Base-by-base conservation (phyloP, 2,329 filamentous ascomycete species). In the Penicillium italicum region DNA sequence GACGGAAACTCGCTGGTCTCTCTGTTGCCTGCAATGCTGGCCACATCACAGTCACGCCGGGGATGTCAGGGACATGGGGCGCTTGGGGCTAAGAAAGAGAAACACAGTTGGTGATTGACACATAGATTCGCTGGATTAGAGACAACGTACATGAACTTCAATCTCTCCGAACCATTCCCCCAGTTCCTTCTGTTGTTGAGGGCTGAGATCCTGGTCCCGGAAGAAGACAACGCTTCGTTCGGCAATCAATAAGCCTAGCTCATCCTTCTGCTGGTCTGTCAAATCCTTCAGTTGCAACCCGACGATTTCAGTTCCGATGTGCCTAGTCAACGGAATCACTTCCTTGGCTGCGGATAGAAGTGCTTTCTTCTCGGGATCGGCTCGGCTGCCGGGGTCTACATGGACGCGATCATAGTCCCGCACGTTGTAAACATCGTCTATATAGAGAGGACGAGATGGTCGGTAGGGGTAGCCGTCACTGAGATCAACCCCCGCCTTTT, bases 381-480 rank as follows among this genome's bases (percentile, higher is more conserved):
- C 88, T 40, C 86, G 80, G 1, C 82, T 78, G 3, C 85, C 85
- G 0, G 84, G 80, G 48, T 90, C 87, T 11, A 81, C 63, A 53
- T 87, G 79, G 18, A 75, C 70, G 26, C 80, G 80, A 58, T 80
- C 81, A 55, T 80, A 70, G 68, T 82, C 77, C 18, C 87, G 77
- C 66, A 91, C 86, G 45, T 82, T 82, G 71, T 83, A 84, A 3
- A 86, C 85, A 61, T 90, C 87, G 54, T 91, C 83, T 0, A 90
- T 75, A 62, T 85, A 90, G 1, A 90, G 74, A 0, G 88, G 87
- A 45, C 80, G 79, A 0, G 83, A 80, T 1, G 87, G 87, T 0
- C 86, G 82, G 63, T 90, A 89, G 0, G 88, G 88, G 61, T 90
- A 90, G 0, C 87, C 88, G 1, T 83, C 74, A 0, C 85, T 87